A percentile compares a stretch with the other conserved stretches of the same genome.
These are phyloP conservation scores for Paecilomyces sp. DNA, from an alignment of 2,329 filamentous ascomycete species.

Conservation along the genomic window DNA sequence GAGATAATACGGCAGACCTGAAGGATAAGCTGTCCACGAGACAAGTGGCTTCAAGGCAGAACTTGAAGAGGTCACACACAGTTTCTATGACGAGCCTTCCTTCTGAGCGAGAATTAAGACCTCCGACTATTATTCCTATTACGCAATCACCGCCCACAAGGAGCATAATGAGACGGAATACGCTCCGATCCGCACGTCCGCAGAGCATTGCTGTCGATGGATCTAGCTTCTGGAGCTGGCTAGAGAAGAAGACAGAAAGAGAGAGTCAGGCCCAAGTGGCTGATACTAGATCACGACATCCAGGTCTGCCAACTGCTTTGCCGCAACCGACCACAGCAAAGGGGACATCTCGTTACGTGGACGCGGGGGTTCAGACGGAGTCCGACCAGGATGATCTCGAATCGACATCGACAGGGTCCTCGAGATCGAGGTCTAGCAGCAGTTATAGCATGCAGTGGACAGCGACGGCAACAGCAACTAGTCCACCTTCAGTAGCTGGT, in stretches of 20 bases:
- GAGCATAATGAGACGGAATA: neutral
- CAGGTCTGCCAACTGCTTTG: neutral
- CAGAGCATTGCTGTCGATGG: conserved; percentile 5
- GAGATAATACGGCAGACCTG: conserved; percentile 2
- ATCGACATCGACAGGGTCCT: neutral
- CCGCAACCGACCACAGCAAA: neutral
- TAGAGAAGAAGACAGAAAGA: neutral
- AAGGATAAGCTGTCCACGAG: neutral
- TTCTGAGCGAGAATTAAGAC: conserved; percentile 2
- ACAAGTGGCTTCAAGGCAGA: neutral
- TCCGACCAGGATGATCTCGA: neutral
- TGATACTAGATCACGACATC: neutral
- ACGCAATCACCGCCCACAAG: neutral
- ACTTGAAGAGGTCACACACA: neutral
- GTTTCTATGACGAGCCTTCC: neutral
- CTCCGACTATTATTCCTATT: neutral
- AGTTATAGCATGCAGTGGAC: neutral
- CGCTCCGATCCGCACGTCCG: neutral
- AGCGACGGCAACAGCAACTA: neutral
- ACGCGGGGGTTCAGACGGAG: neutral
- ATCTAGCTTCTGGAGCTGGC: neutral
- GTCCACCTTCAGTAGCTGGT: neutral
- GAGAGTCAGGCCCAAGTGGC: neutral
- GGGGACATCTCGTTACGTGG: neutral
- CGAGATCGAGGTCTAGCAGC: neutral